phyloP scores from a whole-genome alignment of 371 early-diverging fungal species.

The Thermomucor indicae-seudaticae region DNA sequence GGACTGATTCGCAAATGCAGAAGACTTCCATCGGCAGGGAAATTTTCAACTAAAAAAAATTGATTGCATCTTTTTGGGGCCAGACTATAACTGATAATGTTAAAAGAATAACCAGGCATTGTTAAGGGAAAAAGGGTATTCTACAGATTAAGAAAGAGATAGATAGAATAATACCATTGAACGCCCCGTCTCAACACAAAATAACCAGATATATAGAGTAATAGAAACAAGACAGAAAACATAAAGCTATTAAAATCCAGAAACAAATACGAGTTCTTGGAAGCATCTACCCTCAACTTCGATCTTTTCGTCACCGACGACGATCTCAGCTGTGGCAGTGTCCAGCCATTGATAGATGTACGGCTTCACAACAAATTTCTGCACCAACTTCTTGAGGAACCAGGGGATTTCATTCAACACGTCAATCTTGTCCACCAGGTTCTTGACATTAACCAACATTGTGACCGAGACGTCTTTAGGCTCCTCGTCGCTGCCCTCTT shows the following conservation, averaged over 20 bases:
- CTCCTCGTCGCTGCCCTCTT: slow-evolving; percentile 38
- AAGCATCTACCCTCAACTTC: slow-evolving; percentile 57
- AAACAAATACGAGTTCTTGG: slow-evolving; percentile 64
- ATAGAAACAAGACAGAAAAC: not conserved
- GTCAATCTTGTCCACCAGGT: slow-evolving; percentile 77
- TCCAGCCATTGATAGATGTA: slow-evolving; percentile 89
- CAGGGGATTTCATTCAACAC: slow-evolving; percentile 86
- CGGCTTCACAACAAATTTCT: slow-evolving; percentile 90
- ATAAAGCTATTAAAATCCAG: slow-evolving; percentile 31
- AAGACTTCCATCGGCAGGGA: no score
- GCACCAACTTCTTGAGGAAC: slow-evolving; percentile 82
- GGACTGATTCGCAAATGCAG: no score
- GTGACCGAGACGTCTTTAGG: slow-evolving; percentile 59
- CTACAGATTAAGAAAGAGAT: no score
- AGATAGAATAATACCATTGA: no score
- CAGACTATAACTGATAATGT: no score
- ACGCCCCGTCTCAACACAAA: no score
- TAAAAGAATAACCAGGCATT: no score
- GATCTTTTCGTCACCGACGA: slow-evolving; percentile 63
- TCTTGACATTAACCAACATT: slow-evolving; percentile 56
- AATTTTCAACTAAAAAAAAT: no score
- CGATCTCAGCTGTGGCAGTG: slow-evolving; percentile 56
- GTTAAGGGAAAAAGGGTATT: no score
- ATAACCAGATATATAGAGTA: no score
- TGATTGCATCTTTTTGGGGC: no score